Base-by-base conservation (phyloP, 2,329 filamentous ascomycete genomes). In the Echinosphaeria canescens region DNA sequence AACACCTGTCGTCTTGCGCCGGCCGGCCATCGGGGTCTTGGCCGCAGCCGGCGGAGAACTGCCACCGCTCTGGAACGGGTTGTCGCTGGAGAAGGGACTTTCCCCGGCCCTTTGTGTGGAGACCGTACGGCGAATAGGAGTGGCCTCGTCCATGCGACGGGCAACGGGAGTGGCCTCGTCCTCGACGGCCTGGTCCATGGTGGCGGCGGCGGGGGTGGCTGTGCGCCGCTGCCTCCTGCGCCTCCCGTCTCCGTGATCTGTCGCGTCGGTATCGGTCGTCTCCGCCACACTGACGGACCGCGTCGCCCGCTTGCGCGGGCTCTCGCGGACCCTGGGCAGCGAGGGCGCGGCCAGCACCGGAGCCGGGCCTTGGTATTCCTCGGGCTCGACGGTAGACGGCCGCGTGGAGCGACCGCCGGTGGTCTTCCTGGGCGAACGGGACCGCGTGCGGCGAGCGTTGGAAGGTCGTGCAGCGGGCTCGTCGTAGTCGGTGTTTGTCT, bases 11-110 rank as follows among this genome's bases (percentile, higher is more conserved):
- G 57, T 59, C 38, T 54, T 56, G 34, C 62, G 53, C 23, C 62
- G 58, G 31, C 50, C 50, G 35, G 44, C n/a, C n/a, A n/a, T 50
- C 13, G 62, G 50, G 15, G 56, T 53, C 43, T 53, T 54, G 15
- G 57, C 48, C 2, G 34, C 26, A 1, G 48, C 46, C n/a, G 52
- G 43, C 5, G 61, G 48, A 2, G 79, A 72, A 8, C 79, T 75
- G 46, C 73, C n/a, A 22, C 81, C 75, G 42, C 76, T 79, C 46
- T 95, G 85, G 43, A 95, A 95, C 0, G 85, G 84, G 40, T 95
- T 95, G 28, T 93, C 81, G 37, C 73, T 64, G 2, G 75, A 81
- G 47, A 95, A 95, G 17, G 76, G 73, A 39, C 61, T 75, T 18
- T 63, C 61, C 5, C 62, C 17, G 6, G 6, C 10, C 7, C 10